These are phyloP conservation scores for Blastobotrys terrestris DNA, from an alignment of 805 yeast genomes.

Conservation along the genomic window DNA sequence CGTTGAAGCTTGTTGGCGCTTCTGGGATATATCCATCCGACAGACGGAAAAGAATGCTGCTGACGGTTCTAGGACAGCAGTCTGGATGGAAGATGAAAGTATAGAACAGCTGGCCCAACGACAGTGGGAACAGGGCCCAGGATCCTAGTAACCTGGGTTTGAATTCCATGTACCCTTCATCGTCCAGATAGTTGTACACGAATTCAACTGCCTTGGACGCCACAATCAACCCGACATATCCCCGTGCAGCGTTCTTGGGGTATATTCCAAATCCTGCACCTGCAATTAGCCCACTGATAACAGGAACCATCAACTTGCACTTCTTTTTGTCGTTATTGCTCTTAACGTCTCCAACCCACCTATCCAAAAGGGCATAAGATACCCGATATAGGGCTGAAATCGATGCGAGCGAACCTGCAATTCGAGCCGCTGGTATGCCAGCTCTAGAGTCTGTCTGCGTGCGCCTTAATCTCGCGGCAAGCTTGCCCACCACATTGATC, in stretches of 20 bases:
- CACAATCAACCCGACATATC: conserved; percentile 29
- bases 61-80: conserved; percentile 29
- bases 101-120: conserved; percentile 35
- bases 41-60: conserved; percentile 24
- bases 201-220: conserved; percentile 32
- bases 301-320: conserved; percentile 12
- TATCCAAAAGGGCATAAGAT: neutral
- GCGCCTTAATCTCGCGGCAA: conserved; percentile 8
- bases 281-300: conserved; percentile 23
- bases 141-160: conserved; percentile 33
- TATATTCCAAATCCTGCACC: conserved; percentile 23
- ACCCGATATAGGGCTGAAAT: conserved; percentile 16
- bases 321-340: conserved; percentile 3
- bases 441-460: conserved; percentile 6
- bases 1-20: conserved; percentile 27
- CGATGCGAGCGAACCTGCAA: conserved; percentile 14
- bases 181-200: conserved; percentile 31
- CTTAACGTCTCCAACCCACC: neutral
- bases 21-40: conserved; percentile 28
- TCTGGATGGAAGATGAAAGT: conserved; percentile 32
- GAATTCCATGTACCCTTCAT: conserved; percentile 29
- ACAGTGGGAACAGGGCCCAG: conserved; percentile 37
- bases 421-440: neutral
- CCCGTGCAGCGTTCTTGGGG: conserved; percentile 24
- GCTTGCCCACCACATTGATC: conserved; percentile 8